Percentiles rank a stretch among this genome's conserved stretches.
Conservation (phyloP, 345 rosid species). For the Eucalyptus lansdowneana region DNA sequence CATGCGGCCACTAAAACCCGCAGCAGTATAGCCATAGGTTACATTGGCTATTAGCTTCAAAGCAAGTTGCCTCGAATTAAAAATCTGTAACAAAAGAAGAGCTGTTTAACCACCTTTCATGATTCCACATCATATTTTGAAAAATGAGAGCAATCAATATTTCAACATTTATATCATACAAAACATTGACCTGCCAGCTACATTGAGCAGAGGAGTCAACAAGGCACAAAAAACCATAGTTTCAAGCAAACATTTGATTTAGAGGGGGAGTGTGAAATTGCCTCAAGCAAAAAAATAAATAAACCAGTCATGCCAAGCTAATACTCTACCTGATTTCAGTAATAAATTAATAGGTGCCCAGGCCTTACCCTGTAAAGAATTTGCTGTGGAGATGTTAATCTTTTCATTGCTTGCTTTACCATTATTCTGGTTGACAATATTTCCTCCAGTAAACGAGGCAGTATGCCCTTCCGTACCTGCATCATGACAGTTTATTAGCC, state of each 20-base stretch:
- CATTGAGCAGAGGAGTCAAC: background rate
- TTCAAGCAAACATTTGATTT: background rate
- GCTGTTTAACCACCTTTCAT: background rate
- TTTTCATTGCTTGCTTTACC: conserved; percentile 91
- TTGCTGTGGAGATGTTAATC: conserved; percentile 61
- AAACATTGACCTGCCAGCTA: background rate
- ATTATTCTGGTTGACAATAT: conserved; percentile 89
- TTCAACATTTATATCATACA: background rate
- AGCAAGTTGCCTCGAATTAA: conserved; percentile 97
- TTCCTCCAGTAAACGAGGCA: conserved; percentile 88
- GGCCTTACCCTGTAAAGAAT: conserved; percentile 76
- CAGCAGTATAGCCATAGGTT: conserved; percentile 96
- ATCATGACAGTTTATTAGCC: background rate
- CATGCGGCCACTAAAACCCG: conserved; percentile 99
- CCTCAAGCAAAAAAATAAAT: background rate
- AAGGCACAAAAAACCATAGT: background rate
- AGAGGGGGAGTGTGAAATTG: background rate
- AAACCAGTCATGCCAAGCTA: background rate
- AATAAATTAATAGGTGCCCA: background rate
- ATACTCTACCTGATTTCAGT: background rate
- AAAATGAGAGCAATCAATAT: background rate
- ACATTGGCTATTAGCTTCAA: conserved; percentile 95
- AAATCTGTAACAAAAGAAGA: conserved; percentile 51
- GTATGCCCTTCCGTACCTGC: conserved; percentile 70
- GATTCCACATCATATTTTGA: background rate